Evolutionary conservation across 352 stramenopile genomes (phyloP).

Genomic region (Pythium oligandrum): DNA sequence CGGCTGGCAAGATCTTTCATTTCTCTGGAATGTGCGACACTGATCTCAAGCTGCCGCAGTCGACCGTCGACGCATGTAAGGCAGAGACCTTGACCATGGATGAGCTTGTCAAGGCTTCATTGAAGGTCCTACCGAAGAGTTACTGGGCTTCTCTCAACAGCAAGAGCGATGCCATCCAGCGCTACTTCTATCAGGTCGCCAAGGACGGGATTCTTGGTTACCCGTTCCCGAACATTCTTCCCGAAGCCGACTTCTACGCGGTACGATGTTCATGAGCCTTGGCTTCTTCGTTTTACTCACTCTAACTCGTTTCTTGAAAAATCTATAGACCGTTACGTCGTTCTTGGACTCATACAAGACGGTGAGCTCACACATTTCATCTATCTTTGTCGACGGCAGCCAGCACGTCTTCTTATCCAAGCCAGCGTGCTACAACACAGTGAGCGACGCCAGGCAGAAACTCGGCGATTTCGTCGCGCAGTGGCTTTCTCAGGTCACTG

Average conservation of each 20-base stretch:
- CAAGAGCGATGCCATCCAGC: constrained; percentile 46
- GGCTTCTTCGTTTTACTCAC: no score
- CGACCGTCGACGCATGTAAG: constrained; percentile 30
- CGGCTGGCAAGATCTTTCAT: constrained; percentile 38
- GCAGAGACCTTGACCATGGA: constrained; percentile 29
- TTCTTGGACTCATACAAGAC: no score
- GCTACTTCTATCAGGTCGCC: constrained; percentile 56
- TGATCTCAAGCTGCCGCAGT: constrained; percentile 24
- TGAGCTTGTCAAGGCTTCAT: constrained; percentile 37
- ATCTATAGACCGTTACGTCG: no score
- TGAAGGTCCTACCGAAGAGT: constrained; percentile 31
- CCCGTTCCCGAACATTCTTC: constrained; percentile 49
- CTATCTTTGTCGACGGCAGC: no score
- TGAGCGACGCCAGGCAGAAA: no score
- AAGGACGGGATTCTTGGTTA: constrained; percentile 39
- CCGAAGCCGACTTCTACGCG: background rate
- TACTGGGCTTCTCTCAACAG: constrained; percentile 60
- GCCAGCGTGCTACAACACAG: no score
- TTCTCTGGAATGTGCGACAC: constrained; percentile 47
- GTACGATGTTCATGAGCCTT: no score
- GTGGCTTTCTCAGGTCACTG: no score
- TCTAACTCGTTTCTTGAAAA: no score
- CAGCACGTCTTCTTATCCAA: no score
- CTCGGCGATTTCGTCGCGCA: no score
- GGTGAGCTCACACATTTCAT: no score